Conservation (phyloP, 345 rosid species). For the Carallia pectinifolia region DNA sequence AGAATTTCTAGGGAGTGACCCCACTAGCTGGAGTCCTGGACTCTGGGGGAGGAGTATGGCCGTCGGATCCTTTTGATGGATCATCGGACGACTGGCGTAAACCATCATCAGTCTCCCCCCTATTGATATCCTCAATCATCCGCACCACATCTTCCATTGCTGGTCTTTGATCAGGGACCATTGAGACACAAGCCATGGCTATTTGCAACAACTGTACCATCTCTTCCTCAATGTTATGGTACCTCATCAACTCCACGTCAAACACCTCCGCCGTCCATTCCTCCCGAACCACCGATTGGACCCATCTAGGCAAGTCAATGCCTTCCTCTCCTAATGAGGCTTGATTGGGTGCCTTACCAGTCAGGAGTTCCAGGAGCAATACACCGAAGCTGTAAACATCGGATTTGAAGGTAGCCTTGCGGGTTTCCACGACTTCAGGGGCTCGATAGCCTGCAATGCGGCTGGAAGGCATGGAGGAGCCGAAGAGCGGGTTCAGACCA, state of each 20-base stretch:
- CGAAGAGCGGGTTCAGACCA: constrained; percentile 82
- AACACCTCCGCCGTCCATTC: constrained; percentile 99
- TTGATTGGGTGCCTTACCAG: constrained; percentile 93
- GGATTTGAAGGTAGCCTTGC: constrained; percentile 70
- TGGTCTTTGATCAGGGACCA: constrained; percentile 87
- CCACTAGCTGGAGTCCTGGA: constrained; percentile 49
- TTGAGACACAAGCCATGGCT: constrained; percentile 87
- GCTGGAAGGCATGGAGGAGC: constrained; percentile 54
- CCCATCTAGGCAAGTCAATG: constrained; percentile 93
- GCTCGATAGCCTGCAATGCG: constrained; percentile 91
- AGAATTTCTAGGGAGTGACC: constrained; percentile 30
- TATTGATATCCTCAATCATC: constrained; percentile 87
- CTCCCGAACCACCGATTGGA: constrained; percentile 90
- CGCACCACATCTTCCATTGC: constrained; percentile 74
- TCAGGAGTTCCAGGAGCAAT: constrained; percentile 68
- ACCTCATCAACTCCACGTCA: constrained; percentile 86
- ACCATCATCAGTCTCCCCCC: constrained; percentile 75
- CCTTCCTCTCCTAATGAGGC: constrained; percentile 96
- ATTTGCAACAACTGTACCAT: constrained; percentile 95
- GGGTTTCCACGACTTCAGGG: constrained; percentile 75
- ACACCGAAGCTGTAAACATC: constrained; percentile 96
- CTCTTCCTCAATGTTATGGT: constrained; percentile 90
- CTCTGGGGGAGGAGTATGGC: constrained; percentile 79
- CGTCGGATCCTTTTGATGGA: constrained; percentile 91
- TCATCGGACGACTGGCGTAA: constrained; percentile 93